A percentile compares a stretch with the other conserved stretches of the same genome.
These are phyloP conservation scores for Phylloporus sp. DNA, from an alignment of 768 basidiomycete genomes.

Conservation along the genomic window DNA sequence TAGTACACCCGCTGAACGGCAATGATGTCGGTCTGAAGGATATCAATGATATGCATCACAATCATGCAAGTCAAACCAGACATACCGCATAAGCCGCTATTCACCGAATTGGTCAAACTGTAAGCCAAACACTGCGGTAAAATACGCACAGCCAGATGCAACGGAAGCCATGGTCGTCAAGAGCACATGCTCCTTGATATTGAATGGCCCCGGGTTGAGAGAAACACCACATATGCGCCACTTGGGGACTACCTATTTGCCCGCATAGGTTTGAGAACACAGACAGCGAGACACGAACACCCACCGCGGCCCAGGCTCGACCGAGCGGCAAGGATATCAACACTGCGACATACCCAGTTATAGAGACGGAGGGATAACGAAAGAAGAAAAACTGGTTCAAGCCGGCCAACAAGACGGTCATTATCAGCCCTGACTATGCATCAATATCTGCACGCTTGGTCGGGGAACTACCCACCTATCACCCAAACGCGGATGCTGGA, in stretches of 20 bases:
- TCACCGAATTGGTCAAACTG: not conserved
- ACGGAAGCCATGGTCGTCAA: slow-evolving; percentile 66
- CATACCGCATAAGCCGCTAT: slow-evolving; percentile 46
- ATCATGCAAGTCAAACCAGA: not conserved
- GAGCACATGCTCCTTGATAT: slow-evolving; percentile 69
- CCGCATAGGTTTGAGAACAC: not conserved
- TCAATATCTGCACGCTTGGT: not conserved
- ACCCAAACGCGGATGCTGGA: slow-evolving; percentile 59
- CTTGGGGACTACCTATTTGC: slow-evolving; percentile 43
- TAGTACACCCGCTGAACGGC: slow-evolving; percentile 74
- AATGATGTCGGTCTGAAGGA: slow-evolving; percentile 55
- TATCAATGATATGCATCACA: not conserved
- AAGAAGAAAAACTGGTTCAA: slow-evolving; percentile 80
- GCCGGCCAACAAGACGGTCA: slow-evolving; percentile 61
- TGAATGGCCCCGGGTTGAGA: slow-evolving; percentile 72
- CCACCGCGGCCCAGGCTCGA: slow-evolving; percentile 52
- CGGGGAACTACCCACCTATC: slow-evolving; percentile 34
- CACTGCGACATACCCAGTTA: slow-evolving; percentile 59
- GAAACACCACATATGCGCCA: slow-evolving; percentile 54
- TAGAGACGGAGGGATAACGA: slow-evolving; percentile 49
- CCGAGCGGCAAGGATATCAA: slow-evolving; percentile 69
- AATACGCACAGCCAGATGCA: slow-evolving; percentile 27
- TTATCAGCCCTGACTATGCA: slow-evolving; percentile 30
- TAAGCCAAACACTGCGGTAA: not conserved
- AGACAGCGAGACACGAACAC: not conserved